Evolutionary conservation across 176 grass and related monocot genomes (phyloP).

Genomic region (Aegilops speltoides): DNA sequence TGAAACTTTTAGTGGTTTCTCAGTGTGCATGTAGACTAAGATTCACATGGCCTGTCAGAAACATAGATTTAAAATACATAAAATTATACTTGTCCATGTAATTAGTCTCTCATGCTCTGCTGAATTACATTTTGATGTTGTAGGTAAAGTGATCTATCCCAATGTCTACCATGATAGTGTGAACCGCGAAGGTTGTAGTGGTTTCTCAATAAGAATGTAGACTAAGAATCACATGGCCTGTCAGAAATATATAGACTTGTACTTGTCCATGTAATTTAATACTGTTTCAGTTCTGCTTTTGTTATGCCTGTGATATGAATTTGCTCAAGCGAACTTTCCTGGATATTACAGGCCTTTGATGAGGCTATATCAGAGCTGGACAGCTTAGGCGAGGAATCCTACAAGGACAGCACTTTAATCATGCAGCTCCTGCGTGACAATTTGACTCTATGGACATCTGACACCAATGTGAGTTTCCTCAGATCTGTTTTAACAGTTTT

Average conservation of each 20-base stretch:
- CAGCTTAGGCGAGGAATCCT: conserved; percentile 89
- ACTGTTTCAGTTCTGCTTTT: neutral
- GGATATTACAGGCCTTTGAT: conserved; percentile 64
- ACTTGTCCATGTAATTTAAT: neutral
- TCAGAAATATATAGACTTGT: neutral
- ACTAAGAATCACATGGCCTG: neutral
- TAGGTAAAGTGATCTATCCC: neutral
- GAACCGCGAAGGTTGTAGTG: neutral
- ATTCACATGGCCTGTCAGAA: neutral
- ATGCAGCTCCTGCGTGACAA: conserved; percentile 94
- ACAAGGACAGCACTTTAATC: conserved; percentile 94
- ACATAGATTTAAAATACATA: neutral
- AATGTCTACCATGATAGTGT: neutral
- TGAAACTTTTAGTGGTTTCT: neutral
- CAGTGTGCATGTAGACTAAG: neutral
- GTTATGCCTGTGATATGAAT: neutral
- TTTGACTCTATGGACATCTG: conserved; percentile 88
- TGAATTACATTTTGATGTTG: neutral
- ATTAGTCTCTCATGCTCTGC: neutral
- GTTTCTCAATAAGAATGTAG: neutral
- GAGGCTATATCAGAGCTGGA: conserved; percentile 89
- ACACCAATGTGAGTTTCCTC: conserved; percentile 55
- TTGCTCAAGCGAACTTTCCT: neutral
- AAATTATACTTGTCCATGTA: neutral
- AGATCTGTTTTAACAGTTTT: neutral